Base-by-base conservation (phyloP, 345 rosid species). In the Eucalyptus cloeziana region DNA sequence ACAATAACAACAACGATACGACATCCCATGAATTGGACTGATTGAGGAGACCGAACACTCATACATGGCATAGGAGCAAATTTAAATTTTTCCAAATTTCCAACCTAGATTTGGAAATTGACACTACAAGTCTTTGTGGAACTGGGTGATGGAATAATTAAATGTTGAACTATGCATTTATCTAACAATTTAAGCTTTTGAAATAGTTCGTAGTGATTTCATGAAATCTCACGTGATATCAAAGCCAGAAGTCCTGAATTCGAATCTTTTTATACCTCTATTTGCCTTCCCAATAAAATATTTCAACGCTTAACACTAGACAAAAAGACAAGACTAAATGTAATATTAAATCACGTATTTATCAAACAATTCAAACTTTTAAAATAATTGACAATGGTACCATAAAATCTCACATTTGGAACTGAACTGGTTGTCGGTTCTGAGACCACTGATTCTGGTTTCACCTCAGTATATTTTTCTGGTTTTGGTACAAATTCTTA, bases 231-330 rank as follows among this genome's bases (percentile, higher is more conserved):
- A 52, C 58, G 2, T 52, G 4, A 52, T 52, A 19, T 52, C 4
- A 52, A 52, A 52, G 1, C 0, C 4, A 52, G 2, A 3, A 1
- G 1, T 52, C 10, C 5, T 19, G 1, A 52, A 52, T 52, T 52
- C 25, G 10, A 52, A 52, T 19, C 2, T 52, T 52, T 19, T 52
- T 19, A 52, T 52, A 52, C 58, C 58, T 7, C 58, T 52, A 52
- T 52, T 52, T 7, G 0, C 58, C 24, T 52, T 52, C 2, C 25
- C 58, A 52, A 52, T 52, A 0, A 19, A 52, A 1, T 52, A 19
- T 52, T 19, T 19, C 10, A 19, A 52, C 0, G 9, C 58, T 52
- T 52, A 52, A 52, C 25, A 52, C 58, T 52, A 52, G 58, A 52
- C 25, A 52, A 52, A 52, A 52, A 52, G 24, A 52, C 58, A 19